Evolutionary conservation across 2,329 filamentous ascomycete genomes (phyloP), one percentile per base, ranked within the genome.

Genomic region (Ophiostoma perfectum): DNA sequence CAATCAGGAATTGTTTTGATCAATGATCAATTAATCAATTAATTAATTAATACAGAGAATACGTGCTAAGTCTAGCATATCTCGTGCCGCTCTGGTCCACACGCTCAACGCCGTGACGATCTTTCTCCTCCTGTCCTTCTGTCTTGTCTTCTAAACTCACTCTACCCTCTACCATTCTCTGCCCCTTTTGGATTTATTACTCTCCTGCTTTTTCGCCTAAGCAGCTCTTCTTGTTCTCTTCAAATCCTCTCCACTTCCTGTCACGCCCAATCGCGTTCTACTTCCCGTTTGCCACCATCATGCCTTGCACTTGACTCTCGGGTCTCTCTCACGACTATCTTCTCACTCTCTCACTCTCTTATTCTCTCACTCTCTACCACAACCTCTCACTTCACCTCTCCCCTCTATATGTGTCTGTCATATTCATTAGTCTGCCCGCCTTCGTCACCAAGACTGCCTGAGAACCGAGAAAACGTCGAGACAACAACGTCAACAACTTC

Each of bases 391-490:
- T 27, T 39, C 8, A 12, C 9, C 38, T 64, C 39, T 9, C 41
- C 41, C 47, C 41, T 42, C n/a, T 62, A 67, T 64, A 77, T 71
- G 73, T 66, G 49, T 16, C 49, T 55, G 49, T 55, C 7, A 55
- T 55, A 55, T 55, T 8, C 49, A 55, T 55, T 27, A 27, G 9
- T 4, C 49, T 55, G 18, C n/a, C 49, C 49, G 49, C 27, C n/a
- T 27, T 9, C 49, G 49, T 16, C 4, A 27, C 49, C n/a, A 27
- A 27, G 18, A 55, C n/a, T 55, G 18, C 8, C 18, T 55, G 49
- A 55, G 18, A 7, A 55, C 49, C 49, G n/a, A 27, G n/a, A 11
- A 27, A 18, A 12, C n/a, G 27, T 55, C 18, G 4, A 55, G 49
- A 55, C 6, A 55, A 27, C 27, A 27, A 27, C 27, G 8, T 27